Evolutionary conservation across 2,329 filamentous ascomycete species (phyloP), one percentile per base, ranked within the genome.

Genomic region (Fusarium continuum): DNA sequence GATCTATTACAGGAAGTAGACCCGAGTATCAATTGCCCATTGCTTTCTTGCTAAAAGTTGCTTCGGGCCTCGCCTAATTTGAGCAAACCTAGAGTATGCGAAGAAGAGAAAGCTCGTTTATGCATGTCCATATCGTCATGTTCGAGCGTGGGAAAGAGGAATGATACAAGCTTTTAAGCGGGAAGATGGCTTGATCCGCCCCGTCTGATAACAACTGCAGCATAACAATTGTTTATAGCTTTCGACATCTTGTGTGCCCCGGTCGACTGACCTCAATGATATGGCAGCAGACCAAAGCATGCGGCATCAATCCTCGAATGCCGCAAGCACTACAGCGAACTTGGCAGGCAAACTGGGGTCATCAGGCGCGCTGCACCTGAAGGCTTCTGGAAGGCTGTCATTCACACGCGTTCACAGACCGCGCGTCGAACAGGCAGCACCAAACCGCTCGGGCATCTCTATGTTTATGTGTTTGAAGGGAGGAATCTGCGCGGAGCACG

Each of bases 1-100:
- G 83, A 82, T 86, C 66, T 86, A 84, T 68, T 86, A 86, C 74
- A 76, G 83, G 60, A 85, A 85, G 70, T 85, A 76, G 76, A 31
- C 8, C 20, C 31, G 51, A 25, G 31, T 23, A 58, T 48, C 22
- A 19, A 31, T n/a, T 22, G 25, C 32, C 25, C 35, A 25, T 31
- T 13, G 25, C 34, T 47, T 20, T 51, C 48, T 41, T 25, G 32
- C 28, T 10, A 46, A 20, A 22, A 46, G n/a, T 44, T 29, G 46
- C 14, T n/a, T 32, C 25, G 38, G 43, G 23, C 22, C 22, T 66
- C 63, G 38, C 43, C 49, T 50, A 28, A 11, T 36, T 28, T 6
- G 19, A 50, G 43, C 50, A 59, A 46, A 36, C 25, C n/a, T 41
- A 7, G 29, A n/a, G 17, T 22, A 43, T 50, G 45, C 32, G 50